Conservation (phyloP, 2,329 filamentous ascomycete species). For the Hypoxylon sp. region DNA sequence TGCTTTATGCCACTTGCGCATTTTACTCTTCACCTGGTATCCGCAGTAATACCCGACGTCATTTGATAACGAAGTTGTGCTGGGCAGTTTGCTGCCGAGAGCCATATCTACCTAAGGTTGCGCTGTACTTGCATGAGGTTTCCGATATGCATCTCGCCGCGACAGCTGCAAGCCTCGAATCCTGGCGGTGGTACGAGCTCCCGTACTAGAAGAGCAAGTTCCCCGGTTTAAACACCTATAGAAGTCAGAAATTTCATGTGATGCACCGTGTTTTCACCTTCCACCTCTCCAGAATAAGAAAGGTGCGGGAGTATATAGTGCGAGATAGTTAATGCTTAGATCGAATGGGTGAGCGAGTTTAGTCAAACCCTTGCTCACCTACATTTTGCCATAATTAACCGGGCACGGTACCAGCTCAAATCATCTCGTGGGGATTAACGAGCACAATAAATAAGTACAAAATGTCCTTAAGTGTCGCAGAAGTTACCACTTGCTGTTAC, state of each 20-base stretch:
- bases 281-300: constrained; percentile 21
- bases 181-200: not conserved
- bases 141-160: not conserved
- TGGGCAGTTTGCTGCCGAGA: not conserved
- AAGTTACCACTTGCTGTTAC: not conserved
- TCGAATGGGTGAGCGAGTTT: constrained; percentile 24
- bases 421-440: constrained; percentile 19
- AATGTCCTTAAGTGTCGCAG: constrained; percentile 7
- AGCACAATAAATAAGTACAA: constrained; percentile 23
- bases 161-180: not conserved
- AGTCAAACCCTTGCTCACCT: constrained; percentile 29
- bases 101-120: not conserved
- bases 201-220: constrained; percentile 5
- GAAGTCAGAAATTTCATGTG: not conserved
- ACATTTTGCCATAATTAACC: constrained; percentile 42
- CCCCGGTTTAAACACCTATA: not conserved
- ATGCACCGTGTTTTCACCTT: constrained; percentile 9
- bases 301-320: constrained; percentile 18
- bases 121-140: not conserved
- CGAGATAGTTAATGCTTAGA: constrained; percentile 16
- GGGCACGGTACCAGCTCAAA: constrained; percentile 27
- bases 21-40: not conserved
- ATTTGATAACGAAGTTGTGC: not conserved
- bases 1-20: not conserved
- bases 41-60: not conserved